Evolutionary conservation across 768 basidiomycete genomes (phyloP), one percentile per base, ranked within the genome.

Genomic region (Macrolepiota dolichaula): DNA sequence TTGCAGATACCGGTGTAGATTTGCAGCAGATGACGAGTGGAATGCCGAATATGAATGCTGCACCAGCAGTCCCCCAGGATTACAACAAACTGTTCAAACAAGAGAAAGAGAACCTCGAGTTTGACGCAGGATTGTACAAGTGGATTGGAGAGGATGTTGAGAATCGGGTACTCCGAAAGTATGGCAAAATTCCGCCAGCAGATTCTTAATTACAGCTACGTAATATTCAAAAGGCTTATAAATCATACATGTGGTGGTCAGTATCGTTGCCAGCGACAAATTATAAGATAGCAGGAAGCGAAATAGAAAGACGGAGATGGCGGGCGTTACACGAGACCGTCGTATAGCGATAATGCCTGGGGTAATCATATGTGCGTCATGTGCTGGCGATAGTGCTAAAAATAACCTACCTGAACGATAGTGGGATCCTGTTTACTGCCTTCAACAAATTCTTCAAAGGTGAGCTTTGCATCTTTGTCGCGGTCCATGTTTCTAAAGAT

Each of bases 381-480:
- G n/a, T n/a, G 57, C 63, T 11, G 53, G 53, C 19, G 58, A 40
- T 62, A 66, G 65, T 17, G 58, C 24, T 62, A 19, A 38, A 15
- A n/a, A 37, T 55, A 55, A 63, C 73, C 51, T 64, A 91, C 96
- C 86, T 98, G 94, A 13, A 99, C 96, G 73, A 99, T 98, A 22
- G 96, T 98, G 35, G 97, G 97, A 73, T 99, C 97, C 73, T 97
- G 94, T 76, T 98, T 98, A 74, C 91, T 94, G 35, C 97, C 97
- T 72, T 98, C 95, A 19, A 96, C 94, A 71, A 99, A 99, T 73
- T 99, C 97, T 10, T 96, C 94, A 73, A 88, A 99, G 0, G 95
- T 96, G 58, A 98, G 79, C 69, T 85, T 90, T 6, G 94, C 92
- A 69, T 98, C 92, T 75, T 94, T 94, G 78, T 98, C 89, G 64